Percentiles rank a stretch among this genome's conserved stretches.
Conservation (phyloP, 345 rosid species). For the Cardamine chenopodiifolia region DNA sequence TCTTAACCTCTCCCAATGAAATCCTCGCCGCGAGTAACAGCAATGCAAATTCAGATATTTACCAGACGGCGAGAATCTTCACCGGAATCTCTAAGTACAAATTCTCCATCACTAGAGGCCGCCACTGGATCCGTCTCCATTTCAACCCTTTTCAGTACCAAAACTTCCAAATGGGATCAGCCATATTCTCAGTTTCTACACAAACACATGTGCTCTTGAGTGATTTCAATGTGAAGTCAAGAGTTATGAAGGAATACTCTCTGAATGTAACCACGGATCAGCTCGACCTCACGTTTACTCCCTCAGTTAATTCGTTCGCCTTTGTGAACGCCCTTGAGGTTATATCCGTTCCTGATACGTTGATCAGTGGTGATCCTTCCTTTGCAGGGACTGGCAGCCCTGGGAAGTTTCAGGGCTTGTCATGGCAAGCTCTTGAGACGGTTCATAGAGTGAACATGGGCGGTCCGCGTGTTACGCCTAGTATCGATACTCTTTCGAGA, state of each 20-base stretch:
- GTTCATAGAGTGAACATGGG: conserved; percentile 91
- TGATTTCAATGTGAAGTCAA: conserved; percentile 46
- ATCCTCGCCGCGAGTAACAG: conserved; percentile 50
- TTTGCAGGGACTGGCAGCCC: conserved; percentile 39
- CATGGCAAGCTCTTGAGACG: conserved; percentile 70
- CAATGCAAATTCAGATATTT: conserved; percentile 54
- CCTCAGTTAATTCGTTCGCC: conserved; percentile 60
- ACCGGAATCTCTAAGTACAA: conserved; percentile 61
- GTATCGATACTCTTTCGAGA: conserved; percentile 74
- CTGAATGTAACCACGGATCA: conserved; percentile 50
- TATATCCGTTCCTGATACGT: conserved; percentile 69
- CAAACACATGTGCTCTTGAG: conserved; percentile 58
- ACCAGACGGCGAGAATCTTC: conserved; percentile 77
- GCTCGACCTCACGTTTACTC: conserved; percentile 66
- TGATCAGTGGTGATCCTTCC: conserved; percentile 49
- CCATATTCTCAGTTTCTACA: conserved; percentile 64
- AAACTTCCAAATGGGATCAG: conserved; percentile 58
- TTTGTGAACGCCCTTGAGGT: conserved; percentile 81
- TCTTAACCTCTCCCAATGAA: conserved; percentile 50
- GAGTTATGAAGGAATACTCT: conserved; percentile 68
- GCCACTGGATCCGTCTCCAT: conserved; percentile 91
- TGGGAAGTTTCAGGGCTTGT: conserved; percentile 50
- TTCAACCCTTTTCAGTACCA: conserved; percentile 64
- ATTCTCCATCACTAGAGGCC: conserved; percentile 61
- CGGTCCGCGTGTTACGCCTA: conserved; percentile 55